These are phyloP conservation scores for Spathaspora hagerdaliae DNA, from an alignment of 805 yeast species.

Conservation along the genomic window DNA sequence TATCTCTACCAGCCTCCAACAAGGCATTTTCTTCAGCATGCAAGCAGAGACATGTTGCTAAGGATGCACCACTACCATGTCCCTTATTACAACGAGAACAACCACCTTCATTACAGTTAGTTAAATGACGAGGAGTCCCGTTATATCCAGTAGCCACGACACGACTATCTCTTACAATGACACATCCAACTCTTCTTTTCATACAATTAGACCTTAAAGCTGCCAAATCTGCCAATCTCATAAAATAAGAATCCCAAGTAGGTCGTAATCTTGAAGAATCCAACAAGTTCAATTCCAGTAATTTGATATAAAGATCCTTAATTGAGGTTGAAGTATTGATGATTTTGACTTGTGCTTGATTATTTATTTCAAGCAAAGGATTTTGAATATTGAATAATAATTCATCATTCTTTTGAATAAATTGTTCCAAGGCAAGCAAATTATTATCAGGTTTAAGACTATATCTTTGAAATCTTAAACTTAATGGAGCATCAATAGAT, in stretches of 20 bases:
- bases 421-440: slow-evolving; percentile 23
- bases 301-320: slow-evolving; percentile 30
- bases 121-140: slow-evolving; percentile 89
- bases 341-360: slow-evolving; percentile 46
- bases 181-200: slow-evolving; percentile 97
- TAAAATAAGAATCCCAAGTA: slow-evolving; percentile 93
- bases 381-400: slow-evolving; percentile 38
- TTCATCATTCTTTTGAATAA: slow-evolving; percentile 30
- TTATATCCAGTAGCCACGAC: slow-evolving; percentile 96
- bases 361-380: slow-evolving; percentile 58
- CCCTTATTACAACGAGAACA: slow-evolving; percentile 84
- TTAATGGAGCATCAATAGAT: slow-evolving; percentile 69
- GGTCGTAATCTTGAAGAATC: slow-evolving; percentile 65
- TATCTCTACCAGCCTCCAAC: slow-evolving; percentile 87
- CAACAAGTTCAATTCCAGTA: slow-evolving; percentile 36
- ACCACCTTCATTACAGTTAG: slow-evolving; percentile 94
- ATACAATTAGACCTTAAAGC: slow-evolving; percentile 92
- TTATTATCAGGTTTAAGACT: slow-evolving; percentile 12
- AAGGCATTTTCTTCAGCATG: slow-evolving; percentile 98
- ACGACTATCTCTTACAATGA: slow-evolving; percentile 77
- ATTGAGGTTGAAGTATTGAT: slow-evolving; percentile 36
- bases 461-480: slow-evolving; percentile 40
- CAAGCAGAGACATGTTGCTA: slow-evolving; percentile 84
- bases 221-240: slow-evolving; percentile 90
- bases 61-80: slow-evolving; percentile 53